phyloP scores from a whole-genome alignment of 257 asterid genomes.

The Voacanga thouarsii region DNA sequence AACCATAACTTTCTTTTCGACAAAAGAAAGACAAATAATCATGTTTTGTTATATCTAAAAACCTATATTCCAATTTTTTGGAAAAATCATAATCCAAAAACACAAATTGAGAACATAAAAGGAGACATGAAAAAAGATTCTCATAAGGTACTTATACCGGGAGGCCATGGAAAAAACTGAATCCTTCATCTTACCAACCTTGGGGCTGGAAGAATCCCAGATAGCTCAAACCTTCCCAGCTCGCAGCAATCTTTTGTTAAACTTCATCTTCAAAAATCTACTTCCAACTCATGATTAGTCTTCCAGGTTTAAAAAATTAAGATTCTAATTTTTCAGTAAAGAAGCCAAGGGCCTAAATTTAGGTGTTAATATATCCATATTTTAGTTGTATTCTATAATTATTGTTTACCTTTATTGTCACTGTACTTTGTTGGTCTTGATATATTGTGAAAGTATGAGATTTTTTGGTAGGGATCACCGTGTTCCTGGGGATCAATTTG shows the following conservation, averaged over 20 bases:
- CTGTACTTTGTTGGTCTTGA: constrained; percentile 26
- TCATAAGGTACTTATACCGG: background rate
- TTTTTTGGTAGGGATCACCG: constrained; percentile 22
- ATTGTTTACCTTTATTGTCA: constrained; percentile 21
- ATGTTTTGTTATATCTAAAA: background rate
- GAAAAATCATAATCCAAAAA: background rate
- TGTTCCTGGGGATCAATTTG: constrained; percentile 29
- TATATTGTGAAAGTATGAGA: constrained; percentile 29
- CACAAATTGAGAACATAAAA: background rate
- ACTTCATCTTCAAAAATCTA: constrained; percentile 30
- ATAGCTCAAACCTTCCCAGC: constrained; percentile 26
- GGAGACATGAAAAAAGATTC: background rate
- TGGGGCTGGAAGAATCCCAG: constrained; percentile 30
- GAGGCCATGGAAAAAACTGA: too few relatives aligned
- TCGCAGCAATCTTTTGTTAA: constrained; percentile 26
- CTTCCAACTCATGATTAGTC: background rate
- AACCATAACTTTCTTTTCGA: background rate
- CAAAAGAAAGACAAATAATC: background rate
- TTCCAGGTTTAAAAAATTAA: too few relatives aligned
- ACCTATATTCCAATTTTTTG: background rate
- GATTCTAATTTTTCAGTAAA: too few relatives aligned
- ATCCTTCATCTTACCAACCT: constrained; percentile 22
- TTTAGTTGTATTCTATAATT: background rate
- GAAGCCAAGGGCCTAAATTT: too few relatives aligned
- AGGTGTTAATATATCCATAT: too few relatives aligned